Conservation (phyloP, 352 stramenopile species). For the Phytopythium ostracodes region DNA sequence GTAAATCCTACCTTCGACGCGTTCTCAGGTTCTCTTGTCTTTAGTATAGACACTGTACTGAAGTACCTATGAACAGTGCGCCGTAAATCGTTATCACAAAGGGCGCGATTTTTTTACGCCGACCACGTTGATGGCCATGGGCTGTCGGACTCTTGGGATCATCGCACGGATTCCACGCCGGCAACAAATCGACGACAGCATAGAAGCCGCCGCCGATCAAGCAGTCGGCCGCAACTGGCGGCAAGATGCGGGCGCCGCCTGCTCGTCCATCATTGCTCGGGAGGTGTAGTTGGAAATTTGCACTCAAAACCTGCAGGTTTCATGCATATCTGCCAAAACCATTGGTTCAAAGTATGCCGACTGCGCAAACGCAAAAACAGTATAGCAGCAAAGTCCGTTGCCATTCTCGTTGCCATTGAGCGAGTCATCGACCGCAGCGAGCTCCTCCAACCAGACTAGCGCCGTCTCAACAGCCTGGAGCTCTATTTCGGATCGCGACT, state of each 20-base stretch:
- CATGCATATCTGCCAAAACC: too few species aligned
- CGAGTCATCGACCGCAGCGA: too few species aligned
- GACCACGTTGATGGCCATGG: not conserved
- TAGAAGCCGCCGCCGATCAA: not conserved
- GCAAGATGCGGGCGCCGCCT: not conserved
- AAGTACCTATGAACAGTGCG: not conserved
- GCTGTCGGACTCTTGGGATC: not conserved
- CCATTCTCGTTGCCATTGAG: constrained; percentile 1
- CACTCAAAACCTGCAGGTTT: too few species aligned
- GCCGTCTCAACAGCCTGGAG: not conserved
- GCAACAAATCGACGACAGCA: constrained; percentile 6
- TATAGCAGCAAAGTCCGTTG: not conserved
- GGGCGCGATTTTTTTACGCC: not conserved
- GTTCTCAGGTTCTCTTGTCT: not conserved
- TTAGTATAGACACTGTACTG: not conserved
- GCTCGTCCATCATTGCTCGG: not conserved
- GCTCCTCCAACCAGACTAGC: not conserved
- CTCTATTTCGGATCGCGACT: not conserved
- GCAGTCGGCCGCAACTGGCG: not conserved
- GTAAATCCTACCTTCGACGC: not conserved
- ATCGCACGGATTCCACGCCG: not conserved
- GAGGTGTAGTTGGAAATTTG: not conserved
- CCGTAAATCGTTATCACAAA: not conserved
- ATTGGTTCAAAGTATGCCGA: too few species aligned
- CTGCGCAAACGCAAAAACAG: not conserved